Evolutionary conservation across 1,284 basidiomycete species (phyloP), one percentile per base, ranked within the genome.

Genomic region (Boletellus deceptivus): DNA sequence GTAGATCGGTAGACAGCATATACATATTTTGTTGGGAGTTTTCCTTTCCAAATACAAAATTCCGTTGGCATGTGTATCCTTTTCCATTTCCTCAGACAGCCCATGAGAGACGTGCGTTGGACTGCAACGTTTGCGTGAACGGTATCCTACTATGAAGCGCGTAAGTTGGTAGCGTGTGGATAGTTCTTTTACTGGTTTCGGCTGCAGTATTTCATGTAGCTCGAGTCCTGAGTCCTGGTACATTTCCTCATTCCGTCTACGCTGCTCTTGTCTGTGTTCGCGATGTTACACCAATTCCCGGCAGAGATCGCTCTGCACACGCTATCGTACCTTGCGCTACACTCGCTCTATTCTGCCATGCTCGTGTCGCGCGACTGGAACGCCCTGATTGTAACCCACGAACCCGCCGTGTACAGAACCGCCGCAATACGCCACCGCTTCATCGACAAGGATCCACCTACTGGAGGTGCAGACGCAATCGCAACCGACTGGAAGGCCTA

Each of bases 361-460:
- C 65, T 68, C 5, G 61, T 75, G 0, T 80, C 74, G 16, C 72
- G 60, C 40, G 55, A 59, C 34, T 82, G 77, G 76, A 60, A 70
- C 37, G 34, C 59, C 11, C 73, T 84, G 55, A 61, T 83, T n/a
- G n/a, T n/a, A n/a, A n/a, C n/a, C 39, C 34, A 87, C 59, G 71
- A 78, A 57, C 60, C 61, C 2, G 55, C 65, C 2, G 70, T 87
- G 27, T 86, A 80, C 57, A 80, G 73, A 55, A 69, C 74, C 22
- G 77, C 78, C n/a, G 79, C 83, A 3, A 48, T 74, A 38, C 56
- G 75, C 8, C 79, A 84, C 53, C 68, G 65, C 17, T 79, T 78
- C 57, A 66, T 75, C 18, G 55, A 64, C 61, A 68, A 33, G 55
- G 61, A 25, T n/a, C 60, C 68, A 48, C 64, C 69, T 54, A n/a